Percentiles rank a stretch among this genome's conserved stretches.
phyloP scores from a whole-genome alignment of 1,284 basidiomycete genomes.

The Ganoderma multipileum region DNA sequence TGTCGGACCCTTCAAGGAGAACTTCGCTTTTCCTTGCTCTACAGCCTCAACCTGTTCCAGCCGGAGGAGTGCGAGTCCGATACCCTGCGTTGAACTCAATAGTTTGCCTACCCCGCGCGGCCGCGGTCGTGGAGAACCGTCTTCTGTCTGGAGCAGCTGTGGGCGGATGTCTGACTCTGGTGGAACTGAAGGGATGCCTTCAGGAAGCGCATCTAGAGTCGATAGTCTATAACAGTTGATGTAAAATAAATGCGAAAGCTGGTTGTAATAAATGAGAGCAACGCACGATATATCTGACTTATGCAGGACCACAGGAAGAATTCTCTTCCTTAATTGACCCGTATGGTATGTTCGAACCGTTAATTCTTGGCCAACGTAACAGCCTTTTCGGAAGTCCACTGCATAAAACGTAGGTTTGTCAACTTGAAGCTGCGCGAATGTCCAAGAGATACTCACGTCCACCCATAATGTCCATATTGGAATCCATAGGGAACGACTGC shows the following conservation, averaged over 20 bases:
- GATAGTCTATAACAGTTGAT: constrained; percentile 8
- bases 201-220: constrained; percentile 2
- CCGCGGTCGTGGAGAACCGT: constrained; percentile 40
- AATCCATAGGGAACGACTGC: constrained; percentile 91
- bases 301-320: constrained; percentile 77
- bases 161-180: constrained; percentile 36
- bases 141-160: constrained; percentile 17
- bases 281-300: constrained; percentile 35
- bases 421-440: background rate
- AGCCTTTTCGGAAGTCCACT: constrained; percentile 99
- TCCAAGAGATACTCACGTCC: constrained; percentile 64
- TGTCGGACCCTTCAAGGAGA: constrained; percentile 45
- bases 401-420: constrained; percentile 6
- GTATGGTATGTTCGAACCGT: constrained; percentile 98
- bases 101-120: constrained; percentile 75
- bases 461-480: constrained; percentile 93
- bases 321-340: constrained; percentile 90
- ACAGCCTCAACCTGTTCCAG: constrained; percentile 63
- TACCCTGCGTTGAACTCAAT: constrained; percentile 59
- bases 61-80: constrained; percentile 75
- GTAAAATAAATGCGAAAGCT: no score
- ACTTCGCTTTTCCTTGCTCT: constrained; percentile 46
- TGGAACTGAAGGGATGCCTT: constrained; percentile 24
- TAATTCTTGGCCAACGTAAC: constrained; percentile 97
- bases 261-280: background rate